phyloP scores from a whole-genome alignment of 2,329 filamentous ascomycete genomes.

The Verticillium longisporum region DNA sequence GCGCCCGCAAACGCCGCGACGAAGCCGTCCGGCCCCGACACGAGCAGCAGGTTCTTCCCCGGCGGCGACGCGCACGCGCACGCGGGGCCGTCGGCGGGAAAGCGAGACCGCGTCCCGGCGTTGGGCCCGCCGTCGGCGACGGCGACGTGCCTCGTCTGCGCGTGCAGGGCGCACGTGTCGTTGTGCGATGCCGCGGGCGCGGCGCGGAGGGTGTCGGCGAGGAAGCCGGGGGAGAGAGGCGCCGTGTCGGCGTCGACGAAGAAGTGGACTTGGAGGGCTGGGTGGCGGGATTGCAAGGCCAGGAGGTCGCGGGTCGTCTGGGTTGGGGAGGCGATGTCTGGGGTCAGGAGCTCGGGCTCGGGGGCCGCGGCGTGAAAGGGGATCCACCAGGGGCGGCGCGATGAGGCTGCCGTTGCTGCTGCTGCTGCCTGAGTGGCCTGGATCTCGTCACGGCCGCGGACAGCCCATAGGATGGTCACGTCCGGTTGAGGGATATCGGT shows the following conservation, averaged over 20 bases:
- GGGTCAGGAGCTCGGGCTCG: slow-evolving; percentile 11
- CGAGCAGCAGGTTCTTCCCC: slow-evolving; percentile 63
- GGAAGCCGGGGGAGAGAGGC: slow-evolving; percentile 49
- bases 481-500: slow-evolving; percentile 4
- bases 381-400: slow-evolving; percentile 11
- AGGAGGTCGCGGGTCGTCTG: slow-evolving; percentile 46
- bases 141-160: slow-evolving; percentile 16
- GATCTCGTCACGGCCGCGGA: slow-evolving; percentile 52
- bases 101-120: slow-evolving; percentile 2
- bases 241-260: slow-evolving; percentile 72
- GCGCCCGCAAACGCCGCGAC: slow-evolving; percentile 72
- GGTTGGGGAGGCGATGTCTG: slow-evolving; percentile 9
- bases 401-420: background rate
- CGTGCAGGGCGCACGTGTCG: slow-evolving; percentile 16
- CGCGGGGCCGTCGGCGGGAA: slow-evolving; percentile 1
- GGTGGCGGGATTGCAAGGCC: slow-evolving; percentile 51
- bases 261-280: slow-evolving; percentile 48
- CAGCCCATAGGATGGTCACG: slow-evolving; percentile 77
- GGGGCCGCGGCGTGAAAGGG: background rate
- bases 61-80: slow-evolving; percentile 24
- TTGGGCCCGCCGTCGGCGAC: too few relatives aligned
- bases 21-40: slow-evolving; percentile 90
- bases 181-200: slow-evolving; percentile 5
- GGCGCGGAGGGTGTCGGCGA: slow-evolving; percentile 29
- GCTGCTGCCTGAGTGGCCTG: slow-evolving; percentile 15